Percentiles rank a stretch among this genome's conserved stretches.
Evolutionary conservation across 805 yeast genomes (phyloP).

Genomic region (Yamadazyma laniorum): DNA sequence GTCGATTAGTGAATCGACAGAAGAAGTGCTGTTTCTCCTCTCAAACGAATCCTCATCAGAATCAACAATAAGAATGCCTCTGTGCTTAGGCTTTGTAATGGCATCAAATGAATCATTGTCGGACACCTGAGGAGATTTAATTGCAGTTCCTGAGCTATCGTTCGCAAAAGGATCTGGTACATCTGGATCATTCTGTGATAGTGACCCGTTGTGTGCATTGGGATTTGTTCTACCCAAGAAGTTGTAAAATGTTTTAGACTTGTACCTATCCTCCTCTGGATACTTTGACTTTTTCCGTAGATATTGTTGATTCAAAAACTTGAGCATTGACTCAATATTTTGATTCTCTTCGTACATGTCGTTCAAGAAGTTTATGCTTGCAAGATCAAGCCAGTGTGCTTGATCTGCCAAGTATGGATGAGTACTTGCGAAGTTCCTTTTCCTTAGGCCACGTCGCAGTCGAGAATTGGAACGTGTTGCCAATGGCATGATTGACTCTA

Average conservation of each 20-base stretch:
- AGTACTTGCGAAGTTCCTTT: constrained; percentile 42
- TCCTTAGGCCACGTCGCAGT: constrained; percentile 20
- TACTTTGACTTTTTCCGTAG: constrained; percentile 27
- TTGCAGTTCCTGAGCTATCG: background rate
- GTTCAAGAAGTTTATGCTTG: constrained; percentile 34
- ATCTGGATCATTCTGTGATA: constrained; percentile 7
- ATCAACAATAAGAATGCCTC: constrained; percentile 3
- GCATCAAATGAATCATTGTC: constrained; percentile 8
- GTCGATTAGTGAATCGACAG: constrained; percentile 7
- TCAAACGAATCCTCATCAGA: constrained; percentile 5
- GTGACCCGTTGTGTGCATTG: constrained; percentile 5
- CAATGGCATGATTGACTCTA: constrained; percentile 12
- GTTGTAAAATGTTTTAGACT: constrained; percentile 36
- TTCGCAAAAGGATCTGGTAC: background rate
- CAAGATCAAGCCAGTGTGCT: constrained; percentile 43
- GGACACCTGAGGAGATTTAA: background rate
- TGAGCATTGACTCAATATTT: constrained; percentile 32
- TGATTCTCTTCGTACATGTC: constrained; percentile 35
- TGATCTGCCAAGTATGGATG: constrained; percentile 46
- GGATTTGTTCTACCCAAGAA: constrained; percentile 26
- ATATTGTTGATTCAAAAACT: constrained; percentile 36
- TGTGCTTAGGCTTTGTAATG: constrained; percentile 1
- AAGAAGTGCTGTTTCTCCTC: background rate
- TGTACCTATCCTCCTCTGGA: constrained; percentile 40
- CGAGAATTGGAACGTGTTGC: background rate